Evolutionary conservation across 2,329 filamentous ascomycete species (phyloP).

Genomic region (Neonectria faginata): DNA sequence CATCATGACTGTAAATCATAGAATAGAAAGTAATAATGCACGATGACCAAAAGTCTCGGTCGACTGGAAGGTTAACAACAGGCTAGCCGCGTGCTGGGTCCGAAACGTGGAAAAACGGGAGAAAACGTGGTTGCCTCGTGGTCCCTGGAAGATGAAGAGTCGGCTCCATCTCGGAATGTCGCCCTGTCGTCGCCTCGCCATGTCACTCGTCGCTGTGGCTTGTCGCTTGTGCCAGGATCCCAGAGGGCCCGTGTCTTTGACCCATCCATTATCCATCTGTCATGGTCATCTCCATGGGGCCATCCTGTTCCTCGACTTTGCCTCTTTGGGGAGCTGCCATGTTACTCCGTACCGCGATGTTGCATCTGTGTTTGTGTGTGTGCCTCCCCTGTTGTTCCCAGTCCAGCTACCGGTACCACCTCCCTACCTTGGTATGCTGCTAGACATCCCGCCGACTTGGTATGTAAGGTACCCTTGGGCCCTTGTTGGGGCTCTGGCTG

Average conservation of each 20-base stretch:
- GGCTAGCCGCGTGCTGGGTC: conserved; percentile 5
- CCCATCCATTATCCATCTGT: conserved; percentile 6
- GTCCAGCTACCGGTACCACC: conserved; percentile 15
- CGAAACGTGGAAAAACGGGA: conserved; percentile 16
- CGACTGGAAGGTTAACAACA: conserved; percentile 12
- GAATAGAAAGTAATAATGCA: not conserved
- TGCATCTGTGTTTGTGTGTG: not conserved
- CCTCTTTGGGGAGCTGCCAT: conserved; percentile 10
- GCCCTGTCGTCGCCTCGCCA: conserved; percentile 9
- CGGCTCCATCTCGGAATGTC: conserved; percentile 15
- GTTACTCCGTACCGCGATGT: not conserved
- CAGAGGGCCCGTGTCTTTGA: conserved; percentile 5
- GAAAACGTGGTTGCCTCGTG: conserved; percentile 33
- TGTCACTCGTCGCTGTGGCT: conserved; percentile 4
- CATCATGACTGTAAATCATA: not conserved
- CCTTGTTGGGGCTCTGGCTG: not conserved
- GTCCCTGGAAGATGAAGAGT: conserved; percentile 27
- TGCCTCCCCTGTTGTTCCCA: conserved; percentile 7
- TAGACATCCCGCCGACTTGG: not conserved
- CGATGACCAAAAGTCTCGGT: not conserved
- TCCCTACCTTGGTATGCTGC: conserved; percentile 15
- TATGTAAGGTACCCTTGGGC: not conserved
- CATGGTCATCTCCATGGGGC: conserved; percentile 20
- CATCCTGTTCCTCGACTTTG: conserved; percentile 23
- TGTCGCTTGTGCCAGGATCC: conserved; percentile 1